Evolutionary conservation across 306 rosid species (phyloP).

Genomic region (Corylus americana): DNA sequence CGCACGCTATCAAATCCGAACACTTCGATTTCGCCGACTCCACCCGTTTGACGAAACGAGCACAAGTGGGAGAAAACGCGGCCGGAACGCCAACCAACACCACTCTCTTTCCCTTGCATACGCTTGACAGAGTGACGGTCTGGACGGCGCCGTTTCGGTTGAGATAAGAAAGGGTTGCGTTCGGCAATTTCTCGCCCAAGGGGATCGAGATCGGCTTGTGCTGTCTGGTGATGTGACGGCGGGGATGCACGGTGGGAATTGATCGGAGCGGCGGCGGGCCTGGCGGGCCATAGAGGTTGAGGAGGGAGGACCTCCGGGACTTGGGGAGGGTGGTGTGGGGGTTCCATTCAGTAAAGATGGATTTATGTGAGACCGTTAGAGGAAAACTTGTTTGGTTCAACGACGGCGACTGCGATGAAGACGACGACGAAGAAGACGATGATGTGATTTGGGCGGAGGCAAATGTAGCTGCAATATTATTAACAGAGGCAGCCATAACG

Average conservation of each 20-base stretch:
- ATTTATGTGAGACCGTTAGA: constrained; percentile 4
- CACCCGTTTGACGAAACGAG: constrained; percentile 19
- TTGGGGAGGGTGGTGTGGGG: constrained; percentile 3
- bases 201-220: neutral
- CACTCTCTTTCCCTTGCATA: constrained; percentile 25
- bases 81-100: constrained; percentile 23
- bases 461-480: constrained; percentile 41
- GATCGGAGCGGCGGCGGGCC: constrained; percentile 25
- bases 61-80: constrained; percentile 17
- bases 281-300: constrained; percentile 28
- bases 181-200: constrained; percentile 20
- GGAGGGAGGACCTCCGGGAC: constrained; percentile 17
- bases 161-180: constrained; percentile 12
- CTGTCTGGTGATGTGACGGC: neutral
- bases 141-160: constrained; percentile 20
- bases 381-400: constrained; percentile 11
- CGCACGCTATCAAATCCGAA: constrained; percentile 24
- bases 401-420: constrained; percentile 14
- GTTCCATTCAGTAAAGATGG: constrained; percentile 23
- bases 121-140: constrained; percentile 16
- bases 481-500: constrained; percentile 29
- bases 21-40: neutral
- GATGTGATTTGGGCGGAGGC: constrained; percentile 13
- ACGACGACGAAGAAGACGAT: neutral
- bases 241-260: constrained; percentile 5